Percentiles rank a stretch among this genome's conserved stretches.
Evolutionary conservation across 768 basidiomycete genomes (phyloP).

Genomic region (Cystofilobasidium capitatum): DNA sequence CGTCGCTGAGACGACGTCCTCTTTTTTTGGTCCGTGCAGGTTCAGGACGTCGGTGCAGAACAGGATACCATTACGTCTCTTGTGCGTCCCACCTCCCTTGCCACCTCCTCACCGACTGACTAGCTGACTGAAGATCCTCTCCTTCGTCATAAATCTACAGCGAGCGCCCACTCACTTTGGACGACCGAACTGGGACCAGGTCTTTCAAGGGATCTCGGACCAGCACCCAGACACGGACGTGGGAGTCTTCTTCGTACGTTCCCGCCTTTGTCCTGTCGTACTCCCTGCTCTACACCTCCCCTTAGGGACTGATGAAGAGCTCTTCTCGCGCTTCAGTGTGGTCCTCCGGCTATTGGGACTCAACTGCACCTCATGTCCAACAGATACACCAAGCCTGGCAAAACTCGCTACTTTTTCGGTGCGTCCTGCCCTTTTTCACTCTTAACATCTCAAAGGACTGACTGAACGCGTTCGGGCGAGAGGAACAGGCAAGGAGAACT

Average conservation of each 20-base stretch:
- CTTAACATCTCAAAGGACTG: no score
- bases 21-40: conserved; percentile 38
- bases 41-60: conserved; percentile 85
- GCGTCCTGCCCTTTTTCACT: neutral
- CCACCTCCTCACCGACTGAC: neutral
- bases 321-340: conserved; percentile 50
- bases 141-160: neutral
- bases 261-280: no score
- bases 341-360: conserved; percentile 21
- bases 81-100: neutral
- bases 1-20: neutral
- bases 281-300: conserved; percentile 16
- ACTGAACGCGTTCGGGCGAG: neutral
- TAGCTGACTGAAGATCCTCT: neutral
- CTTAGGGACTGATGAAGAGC: neutral
- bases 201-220: conserved; percentile 54
- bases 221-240: conserved; percentile 83
- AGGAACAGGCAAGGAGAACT: conserved; percentile 6
- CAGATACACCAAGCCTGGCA: conserved; percentile 65
- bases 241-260: conserved; percentile 52
- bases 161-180: conserved; percentile 89
- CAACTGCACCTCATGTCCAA: conserved; percentile 69
- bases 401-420: conserved; percentile 79
- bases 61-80: conserved; percentile 83
- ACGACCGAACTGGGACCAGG: conserved; percentile 54